Evolutionary conservation across 257 asterid species (phyloP).

Genomic region (Apocynum venetum): DNA sequence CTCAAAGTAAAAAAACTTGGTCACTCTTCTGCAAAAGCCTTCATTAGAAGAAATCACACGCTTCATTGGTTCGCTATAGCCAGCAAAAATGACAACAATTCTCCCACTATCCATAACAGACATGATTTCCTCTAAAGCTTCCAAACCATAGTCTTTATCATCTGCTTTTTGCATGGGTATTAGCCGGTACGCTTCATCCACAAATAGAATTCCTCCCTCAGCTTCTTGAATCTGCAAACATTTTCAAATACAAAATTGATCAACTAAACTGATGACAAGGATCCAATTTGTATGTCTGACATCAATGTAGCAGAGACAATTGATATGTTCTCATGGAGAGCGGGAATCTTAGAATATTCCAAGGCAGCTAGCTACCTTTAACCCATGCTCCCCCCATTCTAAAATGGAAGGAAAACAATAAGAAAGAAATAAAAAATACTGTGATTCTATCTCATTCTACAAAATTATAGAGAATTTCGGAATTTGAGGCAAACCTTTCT

Average conservation of each 20-base stretch:
- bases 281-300: not conserved
- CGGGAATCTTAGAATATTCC: not conserved
- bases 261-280: not conserved
- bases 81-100: slow-evolving; percentile 89
- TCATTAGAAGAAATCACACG: slow-evolving; percentile 79
- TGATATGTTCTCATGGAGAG: not conserved
- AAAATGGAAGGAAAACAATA: not conserved
- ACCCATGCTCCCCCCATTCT: not conserved
- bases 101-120: slow-evolving; percentile 90
- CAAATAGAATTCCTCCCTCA: slow-evolving; percentile 88
- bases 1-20: slow-evolving; percentile 78
- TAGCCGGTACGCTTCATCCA: slow-evolving; percentile 92
- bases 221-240: slow-evolving; percentile 72
- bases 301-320: not conserved
- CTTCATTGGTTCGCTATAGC: slow-evolving; percentile 93
- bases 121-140: slow-evolving; percentile 94
- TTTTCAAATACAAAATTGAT: not conserved
- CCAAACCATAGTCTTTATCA: slow-evolving; percentile 77
- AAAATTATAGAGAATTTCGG: not conserved
- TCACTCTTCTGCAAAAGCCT: slow-evolving; percentile 91
- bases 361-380: not conserved
- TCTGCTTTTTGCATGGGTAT: slow-evolving; percentile 82
- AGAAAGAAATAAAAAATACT: not conserved
- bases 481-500: slow-evolving; percentile 46
- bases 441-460: not conserved